Evolutionary conservation across 2,329 filamentous ascomycete species (phyloP).

Genomic region (Apiospora saccharicola): DNA sequence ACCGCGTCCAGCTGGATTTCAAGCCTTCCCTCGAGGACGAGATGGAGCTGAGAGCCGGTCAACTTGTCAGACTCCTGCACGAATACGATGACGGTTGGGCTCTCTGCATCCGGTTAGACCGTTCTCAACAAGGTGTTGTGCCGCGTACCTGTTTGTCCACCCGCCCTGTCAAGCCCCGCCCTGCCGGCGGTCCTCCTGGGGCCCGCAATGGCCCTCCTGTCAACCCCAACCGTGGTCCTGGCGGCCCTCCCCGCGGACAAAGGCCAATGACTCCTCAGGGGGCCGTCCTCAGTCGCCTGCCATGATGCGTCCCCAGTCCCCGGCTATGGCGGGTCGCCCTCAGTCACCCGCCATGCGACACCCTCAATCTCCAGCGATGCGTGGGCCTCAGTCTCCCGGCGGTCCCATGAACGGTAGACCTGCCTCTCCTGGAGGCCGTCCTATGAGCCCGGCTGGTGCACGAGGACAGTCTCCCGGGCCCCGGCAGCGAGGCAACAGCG

Average conservation of each 20-base stretch:
- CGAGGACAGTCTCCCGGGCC: slow-evolving; percentile 56
- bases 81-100: slow-evolving; percentile 99
- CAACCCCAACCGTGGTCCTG: slow-evolving; percentile 48
- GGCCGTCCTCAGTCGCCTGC: slow-evolving; percentile 33
- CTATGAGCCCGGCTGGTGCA: slow-evolving; percentile 42
- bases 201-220: slow-evolving; percentile 60
- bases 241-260: slow-evolving; percentile 43
- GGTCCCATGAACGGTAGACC: slow-evolving; percentile 29
- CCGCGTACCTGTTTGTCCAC: slow-evolving; percentile 94
- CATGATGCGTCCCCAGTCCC: slow-evolving; percentile 43
- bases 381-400: slow-evolving; percentile 25
- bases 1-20: slow-evolving; percentile 95
- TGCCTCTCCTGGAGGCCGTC: slow-evolving; percentile 35
- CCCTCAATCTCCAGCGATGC: slow-evolving; percentile 39
- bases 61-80: slow-evolving; percentile 87
- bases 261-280: slow-evolving; percentile 51
- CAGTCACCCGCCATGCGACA: slow-evolving; percentile 31
- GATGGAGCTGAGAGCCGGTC: slow-evolving; percentile 79
- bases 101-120: slow-evolving; percentile 89
- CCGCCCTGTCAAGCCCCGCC: slow-evolving; percentile 86
- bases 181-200: slow-evolving; percentile 54
- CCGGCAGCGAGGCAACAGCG: slow-evolving; percentile 49
- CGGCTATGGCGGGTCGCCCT: slow-evolving; percentile 41
- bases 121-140: slow-evolving; percentile 89
- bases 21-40: slow-evolving; percentile 93